Conservation (phyloP, 73 alveolate species). For the Stentor coeruleus region DNA sequence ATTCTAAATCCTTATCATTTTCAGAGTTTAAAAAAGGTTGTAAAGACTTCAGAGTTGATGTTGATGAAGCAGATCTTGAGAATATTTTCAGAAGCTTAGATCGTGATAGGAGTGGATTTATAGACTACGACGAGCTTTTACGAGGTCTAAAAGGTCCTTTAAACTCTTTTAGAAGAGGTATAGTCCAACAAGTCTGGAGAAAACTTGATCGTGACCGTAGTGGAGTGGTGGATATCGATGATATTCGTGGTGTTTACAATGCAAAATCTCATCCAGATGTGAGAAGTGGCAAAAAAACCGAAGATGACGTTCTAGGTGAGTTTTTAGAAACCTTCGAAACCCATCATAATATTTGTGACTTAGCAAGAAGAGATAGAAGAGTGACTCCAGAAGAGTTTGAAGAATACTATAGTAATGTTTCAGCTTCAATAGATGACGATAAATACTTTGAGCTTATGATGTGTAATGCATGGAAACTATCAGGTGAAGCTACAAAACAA, state of each 20-base stretch:
- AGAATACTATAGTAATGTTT: slow-evolving; percentile 64
- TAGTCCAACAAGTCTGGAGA: slow-evolving; percentile 64
- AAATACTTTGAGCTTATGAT: slow-evolving; percentile 74
- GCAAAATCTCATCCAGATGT: slow-evolving; percentile 79
- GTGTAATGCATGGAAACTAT: slow-evolving; percentile 71
- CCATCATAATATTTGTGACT: slow-evolving; percentile 59
- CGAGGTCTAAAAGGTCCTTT: slow-evolving; percentile 19
- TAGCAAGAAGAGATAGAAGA: slow-evolving; percentile 49
- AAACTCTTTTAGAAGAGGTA: slow-evolving; percentile 18
- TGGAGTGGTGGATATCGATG: slow-evolving; percentile 67
- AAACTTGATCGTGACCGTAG: slow-evolving; percentile 68
- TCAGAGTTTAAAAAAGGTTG: slow-evolving; percentile 26
- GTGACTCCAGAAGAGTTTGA: slow-evolving; percentile 68
- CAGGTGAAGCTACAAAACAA: too few species aligned
- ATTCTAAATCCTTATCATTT: slow-evolving; percentile 5
- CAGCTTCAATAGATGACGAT: slow-evolving; percentile 63
- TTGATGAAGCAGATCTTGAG: slow-evolving; percentile 17
- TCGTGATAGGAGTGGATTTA: slow-evolving; percentile 14
- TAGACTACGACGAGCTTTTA: slow-evolving; percentile 16
- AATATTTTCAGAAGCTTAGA: slow-evolving; percentile 21
- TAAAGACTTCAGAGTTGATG: slow-evolving; percentile 21
- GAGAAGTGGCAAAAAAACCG: slow-evolving; percentile 58
- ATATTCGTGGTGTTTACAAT: slow-evolving; percentile 55
- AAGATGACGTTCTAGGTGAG: slow-evolving; percentile 67
- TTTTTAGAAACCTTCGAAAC: slow-evolving; percentile 70